phyloP scores from a whole-genome alignment of 768 basidiomycete genomes.

The Termitomyces sp. region DNA sequence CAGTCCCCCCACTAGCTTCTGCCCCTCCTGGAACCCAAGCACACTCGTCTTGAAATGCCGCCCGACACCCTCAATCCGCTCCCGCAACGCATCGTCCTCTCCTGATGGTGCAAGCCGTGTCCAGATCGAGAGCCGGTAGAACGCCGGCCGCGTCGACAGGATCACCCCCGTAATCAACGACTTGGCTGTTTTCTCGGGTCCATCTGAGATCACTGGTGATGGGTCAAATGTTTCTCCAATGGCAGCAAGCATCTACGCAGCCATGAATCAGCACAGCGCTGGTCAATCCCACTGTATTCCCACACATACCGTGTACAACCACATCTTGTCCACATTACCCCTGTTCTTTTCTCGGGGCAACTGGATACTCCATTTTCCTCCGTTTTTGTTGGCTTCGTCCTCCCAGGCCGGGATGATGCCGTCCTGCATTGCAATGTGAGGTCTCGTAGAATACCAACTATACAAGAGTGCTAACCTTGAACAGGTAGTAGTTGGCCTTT shows the following conservation, averaged over 20 bases:
- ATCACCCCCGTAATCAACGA: slow-evolving; percentile 91
- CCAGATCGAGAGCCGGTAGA: slow-evolving; percentile 98
- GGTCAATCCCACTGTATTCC: not conserved
- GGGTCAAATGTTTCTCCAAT: slow-evolving; percentile 99
- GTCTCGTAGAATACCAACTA: not conserved
- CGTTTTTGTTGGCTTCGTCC: slow-evolving; percentile 92
- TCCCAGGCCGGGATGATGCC: slow-evolving; percentile 98
- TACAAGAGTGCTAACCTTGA: slow-evolving; percentile 63
- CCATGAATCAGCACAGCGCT: not conserved
- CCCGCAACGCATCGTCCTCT: slow-evolving; percentile 56
- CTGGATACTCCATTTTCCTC: slow-evolving; percentile 99
- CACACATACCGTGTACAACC: slow-evolving; percentile 85
- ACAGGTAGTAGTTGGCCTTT: slow-evolving; percentile 99
- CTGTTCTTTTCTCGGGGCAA: slow-evolving; percentile 94
- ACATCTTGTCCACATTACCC: slow-evolving; percentile 83
- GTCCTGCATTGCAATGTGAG: slow-evolving; percentile 47
- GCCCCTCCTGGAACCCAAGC: slow-evolving; percentile 72
- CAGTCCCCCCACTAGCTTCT: slow-evolving; percentile 67
- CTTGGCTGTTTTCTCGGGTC: slow-evolving; percentile 36
- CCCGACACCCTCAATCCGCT: slow-evolving; percentile 81
- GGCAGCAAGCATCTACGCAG: slow-evolving; percentile 90
- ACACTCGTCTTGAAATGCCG: slow-evolving; percentile 89
- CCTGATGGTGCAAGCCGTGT: slow-evolving; percentile 73
- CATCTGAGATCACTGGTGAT: slow-evolving; percentile 49
- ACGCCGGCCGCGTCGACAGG: slow-evolving; percentile 88